These are phyloP conservation scores for Salvia sclarea DNA, from an alignment of 305 asterid genomes.

Conservation along the genomic window DNA sequence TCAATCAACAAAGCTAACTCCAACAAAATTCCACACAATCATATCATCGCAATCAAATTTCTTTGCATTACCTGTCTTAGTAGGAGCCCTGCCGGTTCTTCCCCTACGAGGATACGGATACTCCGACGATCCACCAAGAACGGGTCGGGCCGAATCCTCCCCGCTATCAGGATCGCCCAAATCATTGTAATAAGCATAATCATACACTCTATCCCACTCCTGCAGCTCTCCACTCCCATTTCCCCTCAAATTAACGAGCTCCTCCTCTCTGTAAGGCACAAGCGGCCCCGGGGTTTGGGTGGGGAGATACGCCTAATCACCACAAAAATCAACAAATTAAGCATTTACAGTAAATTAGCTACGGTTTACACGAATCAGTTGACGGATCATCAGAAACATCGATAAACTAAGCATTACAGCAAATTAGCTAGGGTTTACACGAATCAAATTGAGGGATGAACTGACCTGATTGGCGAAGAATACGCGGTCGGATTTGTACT, in stretches of 20 bases:
- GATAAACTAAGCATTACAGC: no score
- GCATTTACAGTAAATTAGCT: no score
- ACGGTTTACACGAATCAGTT: no score
- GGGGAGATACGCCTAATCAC: slow-evolving; percentile 73
- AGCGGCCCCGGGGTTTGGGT: slow-evolving; percentile 68
- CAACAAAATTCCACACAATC: no score
- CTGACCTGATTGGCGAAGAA: slow-evolving; percentile 62
- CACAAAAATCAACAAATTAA: no score
- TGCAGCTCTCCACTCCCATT: slow-evolving; percentile 55
- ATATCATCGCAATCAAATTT: background rate
- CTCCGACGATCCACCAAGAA: slow-evolving; percentile 67
- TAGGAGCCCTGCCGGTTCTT: slow-evolving; percentile 67
- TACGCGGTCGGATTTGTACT: slow-evolving; percentile 63
- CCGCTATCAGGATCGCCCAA: slow-evolving; percentile 70
- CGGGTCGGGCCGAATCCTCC: slow-evolving; percentile 50
- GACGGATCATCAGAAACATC: no score
- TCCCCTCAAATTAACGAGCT: slow-evolving; percentile 70
- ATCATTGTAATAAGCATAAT: slow-evolving; percentile 88
- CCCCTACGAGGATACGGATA: slow-evolving; percentile 83
- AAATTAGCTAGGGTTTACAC: no score
- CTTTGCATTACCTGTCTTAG: slow-evolving; percentile 47
- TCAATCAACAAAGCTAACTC: no score
- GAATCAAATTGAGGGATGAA: no score
- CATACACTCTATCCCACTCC: slow-evolving; percentile 97
- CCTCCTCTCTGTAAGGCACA: slow-evolving; percentile 61